These are phyloP conservation scores for Basipetospora chlamydospora DNA, from an alignment of 2,329 filamentous ascomycete genomes.

Conservation along the genomic window DNA sequence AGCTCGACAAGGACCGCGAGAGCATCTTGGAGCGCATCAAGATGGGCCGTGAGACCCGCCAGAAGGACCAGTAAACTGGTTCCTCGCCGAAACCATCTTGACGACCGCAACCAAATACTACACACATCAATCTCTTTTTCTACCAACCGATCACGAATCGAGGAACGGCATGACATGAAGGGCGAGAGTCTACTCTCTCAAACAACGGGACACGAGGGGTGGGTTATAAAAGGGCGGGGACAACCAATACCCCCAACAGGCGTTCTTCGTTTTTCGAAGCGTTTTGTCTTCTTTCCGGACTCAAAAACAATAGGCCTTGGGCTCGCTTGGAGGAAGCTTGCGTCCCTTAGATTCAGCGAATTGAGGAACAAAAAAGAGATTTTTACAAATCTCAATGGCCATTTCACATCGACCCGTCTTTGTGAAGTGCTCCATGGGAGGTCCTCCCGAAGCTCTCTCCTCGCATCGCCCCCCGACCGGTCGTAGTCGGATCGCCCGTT, in stretches of 20 bases:
- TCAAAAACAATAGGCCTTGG: constrained; percentile 1
- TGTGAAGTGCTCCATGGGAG: constrained; percentile 67
- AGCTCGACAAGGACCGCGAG: constrained; percentile 93
- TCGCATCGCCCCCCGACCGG: too few relatives aligned
- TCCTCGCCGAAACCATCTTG: too few relatives aligned
- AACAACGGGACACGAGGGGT: too few relatives aligned
- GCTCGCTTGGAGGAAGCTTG: not conserved
- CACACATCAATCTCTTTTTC: not conserved
- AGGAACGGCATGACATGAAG: too few relatives aligned
- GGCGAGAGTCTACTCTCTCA: too few relatives aligned
- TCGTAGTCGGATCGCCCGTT: not conserved
- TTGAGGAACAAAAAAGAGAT: constrained; percentile 5
- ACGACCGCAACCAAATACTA: not conserved
- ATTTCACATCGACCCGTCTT: constrained; percentile 43
- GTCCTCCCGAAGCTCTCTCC: constrained; percentile 46
- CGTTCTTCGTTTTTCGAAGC: constrained; percentile 4
- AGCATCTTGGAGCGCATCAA: constrained; percentile 75
- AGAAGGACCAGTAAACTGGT: constrained; percentile 48
- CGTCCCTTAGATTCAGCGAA: constrained; percentile 1
- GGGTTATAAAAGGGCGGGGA: constrained; percentile 5
- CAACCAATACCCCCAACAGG: not conserved
- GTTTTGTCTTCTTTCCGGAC: not conserved
- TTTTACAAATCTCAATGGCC: constrained; percentile 45
- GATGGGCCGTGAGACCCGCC: constrained; percentile 59
- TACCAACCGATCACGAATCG: constrained; percentile 3